Evolutionary conservation across 257 asterid species (phyloP).

Genomic region (Asclepias syriaca): DNA sequence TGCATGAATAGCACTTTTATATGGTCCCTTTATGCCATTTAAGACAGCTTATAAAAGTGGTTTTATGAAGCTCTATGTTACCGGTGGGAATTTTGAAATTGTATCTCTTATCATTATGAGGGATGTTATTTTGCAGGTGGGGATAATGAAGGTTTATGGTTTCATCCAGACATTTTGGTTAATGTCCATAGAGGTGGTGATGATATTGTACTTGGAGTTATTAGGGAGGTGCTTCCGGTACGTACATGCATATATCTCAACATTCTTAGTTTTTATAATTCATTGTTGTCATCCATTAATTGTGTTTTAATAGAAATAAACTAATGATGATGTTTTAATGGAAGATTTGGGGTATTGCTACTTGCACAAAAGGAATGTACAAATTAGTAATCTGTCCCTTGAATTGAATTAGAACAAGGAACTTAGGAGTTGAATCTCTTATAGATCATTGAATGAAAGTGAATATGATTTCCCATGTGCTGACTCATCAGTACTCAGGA

Average conservation of each 20-base stretch:
- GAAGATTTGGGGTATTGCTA: background rate
- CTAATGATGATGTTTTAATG: background rate
- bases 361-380: background rate
- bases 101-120: background rate
- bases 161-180: slow-evolving; percentile 76
- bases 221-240: slow-evolving; percentile 79
- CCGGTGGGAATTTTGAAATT: too few species aligned
- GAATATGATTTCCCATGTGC: background rate
- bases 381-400: background rate
- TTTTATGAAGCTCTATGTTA: background rate
- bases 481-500: background rate
- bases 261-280: background rate
- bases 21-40: background rate
- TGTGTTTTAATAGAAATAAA: background rate
- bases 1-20: background rate
- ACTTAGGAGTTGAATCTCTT: background rate
- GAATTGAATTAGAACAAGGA: background rate
- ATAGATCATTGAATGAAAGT: background rate
- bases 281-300: background rate
- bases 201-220: slow-evolving; percentile 58
- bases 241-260: slow-evolving; percentile 12
- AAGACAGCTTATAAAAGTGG: background rate
- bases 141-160: slow-evolving; percentile 85
- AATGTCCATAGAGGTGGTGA: slow-evolving; percentile 67
- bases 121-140: slow-evolving; percentile 42